Base-by-base conservation (phyloP, 495 filamentous ascomycete species). In the Pseudevernia furfuracea region DNA sequence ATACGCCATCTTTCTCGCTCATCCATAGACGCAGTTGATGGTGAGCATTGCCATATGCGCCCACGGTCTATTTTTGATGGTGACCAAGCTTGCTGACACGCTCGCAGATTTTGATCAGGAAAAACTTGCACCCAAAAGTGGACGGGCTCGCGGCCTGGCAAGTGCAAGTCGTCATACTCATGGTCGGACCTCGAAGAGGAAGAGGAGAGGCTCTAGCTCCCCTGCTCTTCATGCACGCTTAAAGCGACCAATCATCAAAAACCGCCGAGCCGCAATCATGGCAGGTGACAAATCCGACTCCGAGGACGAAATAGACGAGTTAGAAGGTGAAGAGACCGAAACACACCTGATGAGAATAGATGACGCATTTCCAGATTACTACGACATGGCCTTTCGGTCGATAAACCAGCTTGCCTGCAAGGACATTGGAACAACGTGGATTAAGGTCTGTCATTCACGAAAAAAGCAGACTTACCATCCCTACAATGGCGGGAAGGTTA, bases 391-490 rank as follows among this genome's bases (percentile, higher is more conserved):
- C 15, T 59, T 60, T 1, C 58, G 34, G 56, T 23, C 25, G 1
- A 43, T 64, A 11, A 56, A 39, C 9, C 79, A 82, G 60, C 66
- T 78, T 46, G 78, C 76, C 59, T 80, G 78, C 43, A 71, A 56
- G 57, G 58, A 66, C 15, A 38, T 71, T 1, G n/a, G 49, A 3
- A 61, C 55, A 37, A 4, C 7, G 12, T 70, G 70, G 70, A 61
- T 71, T 5, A 64, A 46, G 14, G 21, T 17, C 9, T 60, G 44
- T 41, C 61, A 70, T 19, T 68, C 66, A 2, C 58, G 56, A 53
- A 71, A 71, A 53, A 71, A 71, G 48, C 91, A 96, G 71, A 85
- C 87, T 0, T 86, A 81, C 53, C 85, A 89, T 67, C 92, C 92
- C 0, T 97, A 96, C 73, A 92, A 88, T 32, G 80, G 83, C 23